phyloP scores from a whole-genome alignment of 1,284 basidiomycete species.

The Thelephora terrestris region DNA sequence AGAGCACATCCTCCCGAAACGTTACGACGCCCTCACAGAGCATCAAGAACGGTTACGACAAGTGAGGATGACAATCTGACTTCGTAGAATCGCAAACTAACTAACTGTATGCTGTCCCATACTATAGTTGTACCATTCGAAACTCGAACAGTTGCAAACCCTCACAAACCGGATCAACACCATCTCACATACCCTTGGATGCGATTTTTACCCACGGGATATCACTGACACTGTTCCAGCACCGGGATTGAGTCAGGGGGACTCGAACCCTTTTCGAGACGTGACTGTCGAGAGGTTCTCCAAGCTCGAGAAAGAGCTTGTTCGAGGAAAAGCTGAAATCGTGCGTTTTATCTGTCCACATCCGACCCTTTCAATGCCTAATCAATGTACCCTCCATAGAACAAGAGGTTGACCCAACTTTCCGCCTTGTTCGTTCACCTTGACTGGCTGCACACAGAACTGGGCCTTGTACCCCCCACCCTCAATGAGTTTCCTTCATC shows the following conservation, averaged over 20 bases:
- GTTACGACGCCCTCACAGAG: constrained; percentile 55
- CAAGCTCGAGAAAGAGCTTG: constrained; percentile 70
- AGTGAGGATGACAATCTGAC: constrained; percentile 29
- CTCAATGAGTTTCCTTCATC: constrained; percentile 35
- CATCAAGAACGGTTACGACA: constrained; percentile 68
- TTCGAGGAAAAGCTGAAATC: constrained; percentile 70
- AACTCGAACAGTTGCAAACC: constrained; percentile 63
- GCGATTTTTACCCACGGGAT: constrained; percentile 49
- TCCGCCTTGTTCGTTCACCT: constrained; percentile 57
- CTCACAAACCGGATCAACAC: constrained; percentile 50
- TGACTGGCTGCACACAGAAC: constrained; percentile 70
- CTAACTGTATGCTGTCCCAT: not conserved
- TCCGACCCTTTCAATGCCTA: not conserved
- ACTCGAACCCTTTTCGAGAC: constrained; percentile 41
- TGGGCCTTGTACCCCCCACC: constrained; percentile 54
- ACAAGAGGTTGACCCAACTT: constrained; percentile 58
- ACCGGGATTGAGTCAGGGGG: constrained; percentile 30
- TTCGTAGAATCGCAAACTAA: not conserved
- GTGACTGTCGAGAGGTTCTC: constrained; percentile 71
- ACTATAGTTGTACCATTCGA: constrained; percentile 61
- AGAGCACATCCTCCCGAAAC: constrained; percentile 50
- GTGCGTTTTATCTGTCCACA: constrained; percentile 31
- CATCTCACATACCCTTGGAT: constrained; percentile 50
- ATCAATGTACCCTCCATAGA: constrained; percentile 27
- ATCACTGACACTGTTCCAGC: constrained; percentile 38